Percentiles rank a stretch among this genome's conserved stretches.
phyloP scores from a whole-genome alignment of 306 rosid genomes.

The Dryas octopetala region DNA sequence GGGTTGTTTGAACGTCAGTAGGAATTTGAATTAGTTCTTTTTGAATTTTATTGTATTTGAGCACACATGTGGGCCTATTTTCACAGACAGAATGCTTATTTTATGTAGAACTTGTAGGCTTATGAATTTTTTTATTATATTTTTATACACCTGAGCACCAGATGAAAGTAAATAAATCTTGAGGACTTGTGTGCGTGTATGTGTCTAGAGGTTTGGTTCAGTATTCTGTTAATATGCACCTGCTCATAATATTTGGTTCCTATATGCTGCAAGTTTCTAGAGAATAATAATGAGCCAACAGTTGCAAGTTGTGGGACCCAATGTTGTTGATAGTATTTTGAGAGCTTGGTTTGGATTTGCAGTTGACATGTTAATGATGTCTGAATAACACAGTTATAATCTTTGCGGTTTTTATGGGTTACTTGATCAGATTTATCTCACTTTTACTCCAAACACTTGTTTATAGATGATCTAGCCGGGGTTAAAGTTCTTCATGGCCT shows the following conservation, averaged over 20 bases:
- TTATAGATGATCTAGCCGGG: conserved; percentile 70
- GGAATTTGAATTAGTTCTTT: neutral
- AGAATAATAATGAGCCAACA: neutral
- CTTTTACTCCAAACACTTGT: conserved; percentile 22
- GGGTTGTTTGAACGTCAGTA: neutral
- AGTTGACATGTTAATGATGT: neutral
- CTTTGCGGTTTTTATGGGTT: neutral
- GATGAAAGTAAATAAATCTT: neutral
- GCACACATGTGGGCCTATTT: neutral
- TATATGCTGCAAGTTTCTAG: neutral
- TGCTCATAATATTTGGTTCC: neutral
- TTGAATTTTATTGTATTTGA: conserved; percentile 1
- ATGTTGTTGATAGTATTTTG: neutral
- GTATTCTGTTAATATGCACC: neutral
- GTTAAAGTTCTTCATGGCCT: conserved; percentile 94
- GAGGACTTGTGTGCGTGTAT: neutral
- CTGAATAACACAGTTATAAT: neutral
- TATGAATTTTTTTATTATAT: neutral
- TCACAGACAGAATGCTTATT: neutral
- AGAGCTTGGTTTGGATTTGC: neutral
- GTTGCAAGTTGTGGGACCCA: neutral
- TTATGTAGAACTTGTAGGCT: neutral
- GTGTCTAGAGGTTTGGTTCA: neutral
- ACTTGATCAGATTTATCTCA: conserved; percentile 1
- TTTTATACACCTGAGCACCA: neutral